Conservation (phyloP, 2,329 filamentous ascomycete species). For the Colletotrichum incanum region DNA sequence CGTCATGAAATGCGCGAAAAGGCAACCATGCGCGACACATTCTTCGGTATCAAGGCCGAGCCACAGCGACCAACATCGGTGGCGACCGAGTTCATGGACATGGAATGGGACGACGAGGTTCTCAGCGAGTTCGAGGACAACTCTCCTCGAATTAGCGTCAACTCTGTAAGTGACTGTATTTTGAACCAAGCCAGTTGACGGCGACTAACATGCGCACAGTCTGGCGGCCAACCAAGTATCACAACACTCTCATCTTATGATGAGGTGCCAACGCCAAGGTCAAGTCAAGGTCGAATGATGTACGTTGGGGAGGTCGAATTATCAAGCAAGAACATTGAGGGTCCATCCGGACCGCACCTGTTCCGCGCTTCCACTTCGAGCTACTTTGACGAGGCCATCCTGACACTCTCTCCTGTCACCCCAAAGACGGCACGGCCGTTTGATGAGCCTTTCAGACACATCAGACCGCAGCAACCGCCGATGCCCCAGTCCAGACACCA, state of each 20-base stretch:
- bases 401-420: constrained; percentile 83
- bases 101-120: constrained; percentile 78
- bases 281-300: constrained; percentile 71
- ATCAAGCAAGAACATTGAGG: constrained; percentile 77
- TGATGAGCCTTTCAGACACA: constrained; percentile 36
- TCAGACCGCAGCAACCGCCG: constrained; percentile 41
- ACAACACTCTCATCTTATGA: constrained; percentile 91
- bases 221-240: constrained; percentile 77
- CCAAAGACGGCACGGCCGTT: constrained; percentile 70
- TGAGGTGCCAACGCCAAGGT: constrained; percentile 84
- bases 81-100: constrained; percentile 84
- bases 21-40: constrained; percentile 66
- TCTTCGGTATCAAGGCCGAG: constrained; percentile 72
- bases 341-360: constrained; percentile 88
- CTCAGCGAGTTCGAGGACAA: constrained; percentile 75
- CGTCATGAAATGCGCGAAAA: constrained; percentile 69
- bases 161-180: constrained; percentile 73
- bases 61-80: constrained; percentile 76
- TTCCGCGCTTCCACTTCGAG: constrained; percentile 80
- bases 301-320: constrained; percentile 72
- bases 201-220: constrained; percentile 44
- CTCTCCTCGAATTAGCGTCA: constrained; percentile 77
- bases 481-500: constrained; percentile 50
- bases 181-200: background rate
- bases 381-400: constrained; percentile 64